These are phyloP conservation scores for Fusarium verrucosum DNA, from an alignment of 2,329 filamentous ascomycete genomes.

Conservation along the genomic window DNA sequence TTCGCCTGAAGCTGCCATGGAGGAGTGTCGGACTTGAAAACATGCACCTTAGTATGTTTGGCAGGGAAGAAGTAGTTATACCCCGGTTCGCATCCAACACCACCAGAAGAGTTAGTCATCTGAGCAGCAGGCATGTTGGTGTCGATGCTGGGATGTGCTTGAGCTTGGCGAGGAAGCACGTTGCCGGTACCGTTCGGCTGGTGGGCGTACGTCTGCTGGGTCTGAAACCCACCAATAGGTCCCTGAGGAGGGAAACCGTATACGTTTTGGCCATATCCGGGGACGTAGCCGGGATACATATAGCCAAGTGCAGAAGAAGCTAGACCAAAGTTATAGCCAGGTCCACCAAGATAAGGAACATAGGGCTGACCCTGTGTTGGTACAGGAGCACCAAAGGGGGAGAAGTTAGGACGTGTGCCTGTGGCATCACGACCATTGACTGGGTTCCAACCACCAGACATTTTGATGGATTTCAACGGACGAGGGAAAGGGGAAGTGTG, in stretches of 20 bases:
- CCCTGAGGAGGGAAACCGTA: constrained; percentile 25
- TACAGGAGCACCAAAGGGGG: constrained; percentile 48
- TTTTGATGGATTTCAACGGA: constrained; percentile 21
- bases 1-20: constrained; percentile 63
- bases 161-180: constrained; percentile 51
- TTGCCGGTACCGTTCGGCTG: constrained; percentile 53
- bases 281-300: constrained; percentile 42
- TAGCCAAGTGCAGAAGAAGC: constrained; percentile 35
- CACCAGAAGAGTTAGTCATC: constrained; percentile 66
- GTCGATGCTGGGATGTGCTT: constrained; percentile 55
- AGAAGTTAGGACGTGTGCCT: constrained; percentile 46
- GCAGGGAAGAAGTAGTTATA: constrained; percentile 70
- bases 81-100: constrained; percentile 67
- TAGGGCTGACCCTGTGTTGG: constrained; percentile 52
- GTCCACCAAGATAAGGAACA: constrained; percentile 51
- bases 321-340: constrained; percentile 48
- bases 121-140: constrained; percentile 60
- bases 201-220: constrained; percentile 44
- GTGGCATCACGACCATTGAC: constrained; percentile 51
- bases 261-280: constrained; percentile 14
- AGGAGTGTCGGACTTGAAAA: constrained; percentile 60
- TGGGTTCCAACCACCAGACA: constrained; percentile 55
- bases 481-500: neutral
- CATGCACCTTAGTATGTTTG: constrained; percentile 67
- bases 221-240: constrained; percentile 39